Evolutionary conservation across 1,284 basidiomycete genomes (phyloP).

Genomic region (Apiotrichum siamense): DNA sequence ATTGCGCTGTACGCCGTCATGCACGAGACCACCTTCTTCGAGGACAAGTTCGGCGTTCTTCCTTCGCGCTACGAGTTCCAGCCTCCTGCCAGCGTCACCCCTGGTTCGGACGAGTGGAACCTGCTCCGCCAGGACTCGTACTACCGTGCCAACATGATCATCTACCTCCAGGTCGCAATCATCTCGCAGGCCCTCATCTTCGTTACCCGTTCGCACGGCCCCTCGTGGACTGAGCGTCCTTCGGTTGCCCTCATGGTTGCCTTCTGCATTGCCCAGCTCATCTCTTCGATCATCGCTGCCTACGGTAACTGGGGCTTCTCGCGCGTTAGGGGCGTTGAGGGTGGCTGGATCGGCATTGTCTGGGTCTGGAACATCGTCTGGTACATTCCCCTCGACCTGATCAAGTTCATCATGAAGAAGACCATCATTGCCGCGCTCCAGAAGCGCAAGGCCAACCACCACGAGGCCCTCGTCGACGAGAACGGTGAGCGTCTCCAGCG

Average conservation of each 20-base stretch:
- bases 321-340: constrained; percentile 65
- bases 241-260: constrained; percentile 81
- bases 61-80: constrained; percentile 42
- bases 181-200: constrained; percentile 98
- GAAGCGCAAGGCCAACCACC: constrained; percentile 57
- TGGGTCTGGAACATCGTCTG: constrained; percentile 96
- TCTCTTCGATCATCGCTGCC: constrained; percentile 90
- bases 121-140: not conserved
- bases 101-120: too few species aligned
- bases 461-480: constrained; percentile 50
- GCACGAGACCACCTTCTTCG: constrained; percentile 84
- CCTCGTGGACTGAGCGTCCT: constrained; percentile 98
- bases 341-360: constrained; percentile 93
- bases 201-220: constrained; percentile 89
- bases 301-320: constrained; percentile 92
- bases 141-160: constrained; percentile 52
- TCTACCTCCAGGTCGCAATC: constrained; percentile 83
- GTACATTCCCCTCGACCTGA: constrained; percentile 89
- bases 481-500: constrained; percentile 72
- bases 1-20: constrained; percentile 77
- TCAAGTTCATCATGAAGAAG: constrained; percentile 94
- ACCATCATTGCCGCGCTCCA: constrained; percentile 81
- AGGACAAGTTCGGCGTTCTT: constrained; percentile 70
- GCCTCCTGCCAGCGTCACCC: not conserved
- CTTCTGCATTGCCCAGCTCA: constrained; percentile 86